Percentiles rank a stretch among this genome's conserved stretches.
phyloP scores from a whole-genome alignment of 768 basidiomycete genomes.

The Lactifluus rugatus region DNA sequence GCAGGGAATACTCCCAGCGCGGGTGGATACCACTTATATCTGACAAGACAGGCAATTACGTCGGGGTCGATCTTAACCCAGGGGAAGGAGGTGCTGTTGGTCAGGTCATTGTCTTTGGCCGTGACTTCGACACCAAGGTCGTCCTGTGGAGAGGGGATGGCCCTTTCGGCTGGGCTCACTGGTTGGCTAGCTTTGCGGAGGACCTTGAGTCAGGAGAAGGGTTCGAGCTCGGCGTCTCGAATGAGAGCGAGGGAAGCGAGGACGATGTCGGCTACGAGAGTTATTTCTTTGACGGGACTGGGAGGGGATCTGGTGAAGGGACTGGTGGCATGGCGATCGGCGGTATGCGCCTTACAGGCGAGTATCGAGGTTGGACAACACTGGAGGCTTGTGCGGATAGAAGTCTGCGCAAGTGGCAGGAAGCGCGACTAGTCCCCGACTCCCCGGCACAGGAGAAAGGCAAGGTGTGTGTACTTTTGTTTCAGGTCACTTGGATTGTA shows the following conservation, averaged over 20 bases:
- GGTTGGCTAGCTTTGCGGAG: slow-evolving; percentile 85
- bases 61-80: slow-evolving; percentile 92
- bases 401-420: slow-evolving; percentile 80
- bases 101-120: slow-evolving; percentile 97
- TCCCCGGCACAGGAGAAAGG: slow-evolving; percentile 30
- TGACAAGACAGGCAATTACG: slow-evolving; percentile 92
- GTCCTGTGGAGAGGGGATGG: slow-evolving; percentile 92
- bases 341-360: slow-evolving; percentile 64
- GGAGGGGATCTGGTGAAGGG: slow-evolving; percentile 68
- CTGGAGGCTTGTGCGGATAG: slow-evolving; percentile 90
- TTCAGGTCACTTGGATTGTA: background rate
- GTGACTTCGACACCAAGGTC: slow-evolving; percentile 97
- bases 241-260: slow-evolving; percentile 59
- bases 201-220: slow-evolving; percentile 88
- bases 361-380: slow-evolving; percentile 88
- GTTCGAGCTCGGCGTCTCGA: slow-evolving; percentile 59
- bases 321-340: slow-evolving; percentile 64
- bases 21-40: slow-evolving; percentile 96
- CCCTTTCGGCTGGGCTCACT: slow-evolving; percentile 86
- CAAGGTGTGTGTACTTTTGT: slow-evolving; percentile 34
- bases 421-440: slow-evolving; percentile 58
- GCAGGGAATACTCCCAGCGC: slow-evolving; percentile 80
- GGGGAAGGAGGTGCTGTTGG: slow-evolving; percentile 64
- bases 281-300: slow-evolving; percentile 77
- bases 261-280: slow-evolving; percentile 80